These are phyloP conservation scores for Gossypium rotundifolium DNA, from an alignment of 345 rosid genomes.

Conservation along the genomic window DNA sequence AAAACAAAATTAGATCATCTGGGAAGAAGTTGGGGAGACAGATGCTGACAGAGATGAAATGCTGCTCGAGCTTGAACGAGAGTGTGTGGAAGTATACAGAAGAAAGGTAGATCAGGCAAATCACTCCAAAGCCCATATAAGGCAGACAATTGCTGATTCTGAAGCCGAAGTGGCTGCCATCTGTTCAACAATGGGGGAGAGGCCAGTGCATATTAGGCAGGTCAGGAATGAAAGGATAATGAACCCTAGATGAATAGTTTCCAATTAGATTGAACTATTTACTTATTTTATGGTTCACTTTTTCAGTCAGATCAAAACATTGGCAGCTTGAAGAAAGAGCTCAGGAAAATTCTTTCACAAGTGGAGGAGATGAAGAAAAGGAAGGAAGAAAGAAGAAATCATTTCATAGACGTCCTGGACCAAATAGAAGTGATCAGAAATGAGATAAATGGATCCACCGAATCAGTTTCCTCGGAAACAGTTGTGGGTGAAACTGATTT, in stretches of 20 bases:
- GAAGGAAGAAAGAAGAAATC: constrained; percentile 71
- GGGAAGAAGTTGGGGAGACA: constrained; percentile 97
- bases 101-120: constrained; percentile 91
- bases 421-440: constrained; percentile 42
- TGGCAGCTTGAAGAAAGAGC: constrained; percentile 87
- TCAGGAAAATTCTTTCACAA: constrained; percentile 57
- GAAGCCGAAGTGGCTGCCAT: constrained; percentile 89
- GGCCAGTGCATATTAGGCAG: constrained; percentile 89
- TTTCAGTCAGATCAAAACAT: constrained; percentile 63
- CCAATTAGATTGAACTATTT: constrained; percentile 20
- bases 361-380: constrained; percentile 84
- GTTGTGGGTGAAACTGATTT: constrained; percentile 63
- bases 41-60: constrained; percentile 77
- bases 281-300: background rate
- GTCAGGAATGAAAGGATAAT: constrained; percentile 26
- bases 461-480: constrained; percentile 22
- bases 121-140: constrained; percentile 65
- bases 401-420: constrained; percentile 56
- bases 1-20: constrained; percentile 50
- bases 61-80: constrained; percentile 88
- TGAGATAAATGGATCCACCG: constrained; percentile 51
- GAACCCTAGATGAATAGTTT: background rate
- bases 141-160: constrained; percentile 74
- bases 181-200: constrained; percentile 85
- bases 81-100: constrained; percentile 90